Percentiles rank a stretch among this genome's conserved stretches.
phyloP scores from a whole-genome alignment of 345 rosid species.

The Nephelium lappaceum region DNA sequence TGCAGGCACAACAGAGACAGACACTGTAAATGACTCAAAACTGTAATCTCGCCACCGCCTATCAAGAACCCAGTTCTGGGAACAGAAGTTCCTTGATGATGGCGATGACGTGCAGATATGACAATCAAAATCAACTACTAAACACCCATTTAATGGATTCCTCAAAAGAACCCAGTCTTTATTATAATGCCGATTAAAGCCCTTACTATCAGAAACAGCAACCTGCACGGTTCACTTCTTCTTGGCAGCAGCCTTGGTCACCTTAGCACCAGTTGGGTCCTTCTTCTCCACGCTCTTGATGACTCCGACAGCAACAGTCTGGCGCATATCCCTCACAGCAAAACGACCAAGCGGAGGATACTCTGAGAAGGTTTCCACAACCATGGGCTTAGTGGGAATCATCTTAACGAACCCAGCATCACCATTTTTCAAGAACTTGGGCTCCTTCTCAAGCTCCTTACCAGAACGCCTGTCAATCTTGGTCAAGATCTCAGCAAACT shows the following conservation, averaged over 20 bases:
- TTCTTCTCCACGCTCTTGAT: constrained; percentile 88
- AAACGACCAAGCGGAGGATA: constrained; percentile 92
- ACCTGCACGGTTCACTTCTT: constrained; percentile 65
- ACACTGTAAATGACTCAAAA: background rate
- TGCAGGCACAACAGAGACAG: background rate
- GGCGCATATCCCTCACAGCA: constrained; percentile 94
- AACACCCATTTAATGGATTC: background rate
- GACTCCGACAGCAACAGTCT: constrained; percentile 88
- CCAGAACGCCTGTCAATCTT: constrained; percentile 83
- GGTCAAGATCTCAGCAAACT: constrained; percentile 66
- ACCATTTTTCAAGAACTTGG: constrained; percentile 84
- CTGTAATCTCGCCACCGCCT: constrained; percentile 43
- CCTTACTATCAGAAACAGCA: background rate
- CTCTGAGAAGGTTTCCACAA: constrained; percentile 76
- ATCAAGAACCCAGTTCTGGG: constrained; percentile 56
- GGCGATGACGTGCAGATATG: constrained; percentile 11
- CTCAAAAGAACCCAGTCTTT: constrained; percentile 22
- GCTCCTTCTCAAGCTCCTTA: constrained; percentile 86
- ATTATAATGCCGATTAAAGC: constrained; percentile 8
- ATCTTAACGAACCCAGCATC: constrained; percentile 83
- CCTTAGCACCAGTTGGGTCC: constrained; percentile 82
- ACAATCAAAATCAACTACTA: constrained; percentile 11
- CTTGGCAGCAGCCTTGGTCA: constrained; percentile 85
- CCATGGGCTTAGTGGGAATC: constrained; percentile 94
- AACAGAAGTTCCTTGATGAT: constrained; percentile 23